Percentiles rank a stretch among this genome's conserved stretches.
Conservation (phyloP, 1,284 basidiomycete genomes). For the Leccinum angustisporum region DNA sequence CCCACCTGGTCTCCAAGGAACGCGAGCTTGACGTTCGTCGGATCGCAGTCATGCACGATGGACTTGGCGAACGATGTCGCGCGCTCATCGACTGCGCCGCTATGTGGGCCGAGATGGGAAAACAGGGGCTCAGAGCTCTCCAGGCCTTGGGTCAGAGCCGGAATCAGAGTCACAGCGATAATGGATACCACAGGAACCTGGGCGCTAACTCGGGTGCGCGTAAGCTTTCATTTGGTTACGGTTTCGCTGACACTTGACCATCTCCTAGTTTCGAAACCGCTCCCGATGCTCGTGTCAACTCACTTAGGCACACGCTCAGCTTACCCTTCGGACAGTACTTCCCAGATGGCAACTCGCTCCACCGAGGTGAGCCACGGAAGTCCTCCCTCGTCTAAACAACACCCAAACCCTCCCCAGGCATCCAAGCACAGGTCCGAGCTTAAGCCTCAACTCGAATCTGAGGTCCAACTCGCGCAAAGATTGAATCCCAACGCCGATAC, state of each 20-base stretch:
- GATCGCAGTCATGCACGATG: conserved; percentile 51
- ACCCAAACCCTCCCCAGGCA: background rate
- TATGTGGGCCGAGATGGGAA: conserved; percentile 65
- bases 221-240: too few species aligned
- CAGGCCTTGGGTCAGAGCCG: conserved; percentile 21
- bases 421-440: background rate
- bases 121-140: conserved; percentile 48
- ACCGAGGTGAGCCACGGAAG: conserved; percentile 17
- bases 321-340: conserved; percentile 47
- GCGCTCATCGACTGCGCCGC: conserved; percentile 68
- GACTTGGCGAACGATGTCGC: conserved; percentile 58
- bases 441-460: too few species aligned
- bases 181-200: too few species aligned
- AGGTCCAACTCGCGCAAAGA: too few species aligned
- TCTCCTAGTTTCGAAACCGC: too few species aligned
- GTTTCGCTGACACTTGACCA: too few species aligned
- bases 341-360: conserved; percentile 38
- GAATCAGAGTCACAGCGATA: too few species aligned
- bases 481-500: too few species aligned
- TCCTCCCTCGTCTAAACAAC: background rate
- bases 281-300: background rate
- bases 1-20: conserved; percentile 67
- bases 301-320: background rate
- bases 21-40: conserved; percentile 56
- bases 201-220: too few species aligned